Conservation (phyloP, 2,329 filamentous ascomycete genomes). For the Claviceps cyperi region DNA sequence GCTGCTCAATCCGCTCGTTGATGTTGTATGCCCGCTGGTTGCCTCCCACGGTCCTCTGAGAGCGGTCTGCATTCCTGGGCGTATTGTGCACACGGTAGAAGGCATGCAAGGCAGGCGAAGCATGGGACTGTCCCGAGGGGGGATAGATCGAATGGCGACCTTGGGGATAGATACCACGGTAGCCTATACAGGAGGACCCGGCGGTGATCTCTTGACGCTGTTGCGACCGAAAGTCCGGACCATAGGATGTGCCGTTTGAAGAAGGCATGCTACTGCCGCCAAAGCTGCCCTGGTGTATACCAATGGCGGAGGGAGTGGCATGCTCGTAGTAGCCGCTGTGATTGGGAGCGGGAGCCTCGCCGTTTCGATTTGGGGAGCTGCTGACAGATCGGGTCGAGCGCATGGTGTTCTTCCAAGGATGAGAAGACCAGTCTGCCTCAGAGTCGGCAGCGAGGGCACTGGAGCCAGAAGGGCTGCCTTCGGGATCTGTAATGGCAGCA, state of each 20-base stretch:
- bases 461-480: slow-evolving; percentile 45
- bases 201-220: slow-evolving; percentile 17
- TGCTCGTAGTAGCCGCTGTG: slow-evolving; percentile 30
- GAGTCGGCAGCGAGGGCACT: slow-evolving; percentile 54
- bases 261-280: slow-evolving; percentile 11
- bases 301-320: slow-evolving; percentile 30
- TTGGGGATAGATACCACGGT: slow-evolving; percentile 15
- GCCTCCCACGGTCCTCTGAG: slow-evolving; percentile 28
- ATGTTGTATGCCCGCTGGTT: slow-evolving; percentile 22
- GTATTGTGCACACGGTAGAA: slow-evolving; percentile 22
- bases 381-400: slow-evolving; percentile 28
- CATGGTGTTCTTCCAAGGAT: slow-evolving; percentile 47
- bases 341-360: slow-evolving; percentile 31
- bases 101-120: slow-evolving; percentile 23
- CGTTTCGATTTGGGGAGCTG: slow-evolving; percentile 43
- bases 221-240: slow-evolving; percentile 13
- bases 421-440: slow-evolving; percentile 48
- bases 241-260: slow-evolving; percentile 14
- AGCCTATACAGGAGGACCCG: slow-evolving; percentile 27
- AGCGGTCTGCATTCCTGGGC: slow-evolving; percentile 30
- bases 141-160: slow-evolving; percentile 42
- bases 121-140: slow-evolving; percentile 38
- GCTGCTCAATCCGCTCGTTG: slow-evolving; percentile 24
- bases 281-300: slow-evolving; percentile 19
- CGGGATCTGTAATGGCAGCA: slow-evolving; percentile 11